A percentile compares a stretch with the other conserved stretches of the same genome.
These are phyloP conservation scores for Conticribra guillardii DNA, from an alignment of 108 stramenopile genomes.

Conservation along the genomic window DNA sequence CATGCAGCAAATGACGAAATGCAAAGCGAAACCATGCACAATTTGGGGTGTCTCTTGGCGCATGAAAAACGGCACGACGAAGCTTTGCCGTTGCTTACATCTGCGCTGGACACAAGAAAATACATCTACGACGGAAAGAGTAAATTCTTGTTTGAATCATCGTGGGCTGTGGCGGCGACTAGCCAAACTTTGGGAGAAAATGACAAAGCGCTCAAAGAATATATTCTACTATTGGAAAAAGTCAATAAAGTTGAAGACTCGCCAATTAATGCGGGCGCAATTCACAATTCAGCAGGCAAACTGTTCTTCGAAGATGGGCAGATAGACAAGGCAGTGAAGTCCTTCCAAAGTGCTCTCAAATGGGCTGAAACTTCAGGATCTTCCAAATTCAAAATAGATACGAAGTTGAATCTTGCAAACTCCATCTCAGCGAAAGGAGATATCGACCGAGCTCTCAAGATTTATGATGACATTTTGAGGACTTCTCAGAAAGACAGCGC, in stretches of 20 bases:
- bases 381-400: slow-evolving; percentile 10
- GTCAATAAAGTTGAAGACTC: slow-evolving; percentile 23
- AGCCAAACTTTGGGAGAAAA: slow-evolving; percentile 31
- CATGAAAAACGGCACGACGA: slow-evolving; percentile 23
- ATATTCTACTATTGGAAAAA: slow-evolving; percentile 35
- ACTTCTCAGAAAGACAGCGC: slow-evolving; percentile 10
- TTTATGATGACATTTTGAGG: slow-evolving; percentile 29
- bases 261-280: slow-evolving; percentile 21
- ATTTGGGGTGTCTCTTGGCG: slow-evolving; percentile 44
- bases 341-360: slow-evolving; percentile 33
- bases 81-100: slow-evolving; percentile 35
- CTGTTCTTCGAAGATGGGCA: slow-evolving; percentile 37
- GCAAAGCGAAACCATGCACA: slow-evolving; percentile 44
- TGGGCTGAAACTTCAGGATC: slow-evolving; percentile 10
- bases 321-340: slow-evolving; percentile 23
- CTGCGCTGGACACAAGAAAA: slow-evolving; percentile 38
- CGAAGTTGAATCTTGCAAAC: slow-evolving; percentile 41
- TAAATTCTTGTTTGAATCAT: slow-evolving; percentile 40
- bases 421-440: slow-evolving; percentile 26
- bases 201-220: slow-evolving; percentile 31
- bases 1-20: slow-evolving; percentile 29
- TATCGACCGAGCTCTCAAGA: slow-evolving; percentile 16
- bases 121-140: slow-evolving; percentile 35
- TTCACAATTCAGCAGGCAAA: slow-evolving; percentile 42
- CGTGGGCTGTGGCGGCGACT: slow-evolving; percentile 49